Base-by-base conservation (phyloP, 805 yeast genomes). In the Lipomyces chichibuensis region DNA sequence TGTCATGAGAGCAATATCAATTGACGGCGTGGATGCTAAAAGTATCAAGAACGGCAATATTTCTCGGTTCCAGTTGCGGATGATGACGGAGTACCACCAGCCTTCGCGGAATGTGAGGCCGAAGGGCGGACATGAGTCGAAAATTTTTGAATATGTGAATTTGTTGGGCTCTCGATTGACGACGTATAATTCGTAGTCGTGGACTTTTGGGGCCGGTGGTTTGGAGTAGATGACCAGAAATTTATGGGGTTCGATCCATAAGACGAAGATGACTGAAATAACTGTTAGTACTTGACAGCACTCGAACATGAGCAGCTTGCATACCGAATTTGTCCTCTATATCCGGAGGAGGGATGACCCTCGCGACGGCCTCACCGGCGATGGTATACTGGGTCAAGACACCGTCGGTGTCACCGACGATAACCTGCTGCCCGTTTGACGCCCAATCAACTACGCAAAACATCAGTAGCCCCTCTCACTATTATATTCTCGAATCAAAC, bases 1-100 rank as follows among this genome's bases (percentile, higher is more conserved):
- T 1, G 85, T 80, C 32, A 84, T 66, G 0, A 88, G 77, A 7
- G 84, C 77, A 17, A 90, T 73, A 63, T 90, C 97, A 2, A 90
- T 82, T 0, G 95, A 85, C 29, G 86, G 82, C 0, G 92, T 84
- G 1, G 89, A 84, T 1, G 90, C 84, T 0, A 89, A 66, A 25
- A 91, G 67, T 29, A 81, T 71, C 1, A 86, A 63, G 23, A 65
- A 57, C 3, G 67, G 64, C 3, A 73, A 56, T 1, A 60, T 60
- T 8, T 66, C 63, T 13, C 52, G 17, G 49, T 64, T 51, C 76
- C 78, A 77, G 37, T 67, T 63, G 11, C 58, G 39, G 25, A 77
- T 43, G 0, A 51, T 37, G 7, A 64, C 62, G 9, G 71, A 43
- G 55, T 69, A 76, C 76, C 75, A 76, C 64, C 72, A 69, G 2